These are phyloP conservation scores for Epicoccum nigrum DNA, from an alignment of 2,329 filamentous ascomycete species.

Conservation along the genomic window DNA sequence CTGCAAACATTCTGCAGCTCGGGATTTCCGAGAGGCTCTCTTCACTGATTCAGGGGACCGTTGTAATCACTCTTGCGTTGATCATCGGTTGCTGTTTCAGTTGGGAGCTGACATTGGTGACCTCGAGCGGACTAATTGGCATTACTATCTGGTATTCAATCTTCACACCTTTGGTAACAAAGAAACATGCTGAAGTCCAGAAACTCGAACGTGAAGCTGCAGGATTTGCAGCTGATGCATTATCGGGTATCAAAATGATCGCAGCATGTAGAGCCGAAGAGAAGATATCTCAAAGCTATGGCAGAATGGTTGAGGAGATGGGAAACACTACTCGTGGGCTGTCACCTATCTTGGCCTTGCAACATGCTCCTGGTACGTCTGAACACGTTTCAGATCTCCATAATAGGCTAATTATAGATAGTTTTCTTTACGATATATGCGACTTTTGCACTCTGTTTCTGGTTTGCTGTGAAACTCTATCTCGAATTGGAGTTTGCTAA, in stretches of 20 bases:
- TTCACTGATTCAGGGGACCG: slow-evolving; percentile 32
- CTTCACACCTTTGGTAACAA: slow-evolving; percentile 26
- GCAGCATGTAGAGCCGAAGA: slow-evolving; percentile 32
- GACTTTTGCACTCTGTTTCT: slow-evolving; percentile 36
- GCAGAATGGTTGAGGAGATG: slow-evolving; percentile 13
- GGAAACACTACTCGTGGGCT: slow-evolving; percentile 17
- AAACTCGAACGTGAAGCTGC: slow-evolving; percentile 29
- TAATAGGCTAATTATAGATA: slow-evolving; percentile 1
- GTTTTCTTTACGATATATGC: slow-evolving; percentile 35
- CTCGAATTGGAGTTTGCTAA: slow-evolving; percentile 18
- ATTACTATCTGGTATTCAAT: slow-evolving; percentile 30
- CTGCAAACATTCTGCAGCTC: slow-evolving; percentile 34
- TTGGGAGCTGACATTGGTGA: slow-evolving; percentile 37
- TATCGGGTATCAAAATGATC: slow-evolving; percentile 32
- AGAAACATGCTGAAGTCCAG: slow-evolving; percentile 22
- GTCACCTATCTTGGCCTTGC: slow-evolving; percentile 26
- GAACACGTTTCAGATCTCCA: background rate
- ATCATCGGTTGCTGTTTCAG: slow-evolving; percentile 36
- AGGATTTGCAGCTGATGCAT: slow-evolving; percentile 24
- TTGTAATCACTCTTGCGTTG: slow-evolving; percentile 29
- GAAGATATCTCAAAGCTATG: slow-evolving; percentile 25
- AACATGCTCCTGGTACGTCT: slow-evolving; percentile 29
- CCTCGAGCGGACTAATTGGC: slow-evolving; percentile 28
- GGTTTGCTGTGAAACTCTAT: slow-evolving; percentile 33
- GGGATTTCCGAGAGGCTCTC: slow-evolving; percentile 39